Evolutionary conservation across 495 filamentous ascomycete species (phyloP).

Genomic region (Terfezia claveryi): DNA sequence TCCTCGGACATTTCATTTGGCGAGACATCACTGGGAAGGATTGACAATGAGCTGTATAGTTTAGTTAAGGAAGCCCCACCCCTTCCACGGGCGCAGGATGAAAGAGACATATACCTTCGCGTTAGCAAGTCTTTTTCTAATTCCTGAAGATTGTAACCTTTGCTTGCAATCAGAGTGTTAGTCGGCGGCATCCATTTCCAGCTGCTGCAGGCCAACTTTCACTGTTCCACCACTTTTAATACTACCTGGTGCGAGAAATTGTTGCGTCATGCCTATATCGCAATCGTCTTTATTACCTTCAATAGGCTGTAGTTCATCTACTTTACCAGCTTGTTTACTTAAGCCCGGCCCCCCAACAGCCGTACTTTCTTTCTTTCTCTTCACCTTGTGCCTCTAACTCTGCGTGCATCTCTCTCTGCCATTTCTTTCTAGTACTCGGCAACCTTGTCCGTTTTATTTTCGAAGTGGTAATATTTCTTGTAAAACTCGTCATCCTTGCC

Average conservation of each 20-base stretch:
- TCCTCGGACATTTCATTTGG: background rate
- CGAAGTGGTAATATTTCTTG: conserved; percentile 3
- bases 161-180: background rate
- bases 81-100: background rate
- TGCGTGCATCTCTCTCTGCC: background rate
- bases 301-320: no score
- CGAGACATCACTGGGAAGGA: background rate
- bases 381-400: background rate
- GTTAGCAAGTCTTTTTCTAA: background rate
- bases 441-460: background rate
- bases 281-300: no score
- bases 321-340: no score
- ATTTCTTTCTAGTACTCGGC: background rate
- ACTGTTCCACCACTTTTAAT: no score
- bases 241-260: no score
- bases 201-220: background rate
- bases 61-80: background rate
- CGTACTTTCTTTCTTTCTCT: background rate
- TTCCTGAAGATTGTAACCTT: conserved; percentile 8
- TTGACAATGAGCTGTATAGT: conserved; percentile 7
- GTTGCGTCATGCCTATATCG: no score
- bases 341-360: background rate
- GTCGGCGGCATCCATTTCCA: background rate
- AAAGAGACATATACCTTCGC: conserved; percentile 4
- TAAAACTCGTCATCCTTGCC: conserved; percentile 12